Evolutionary conservation across 768 basidiomycete species (phyloP).

Genomic region (Inosperma sp.): DNA sequence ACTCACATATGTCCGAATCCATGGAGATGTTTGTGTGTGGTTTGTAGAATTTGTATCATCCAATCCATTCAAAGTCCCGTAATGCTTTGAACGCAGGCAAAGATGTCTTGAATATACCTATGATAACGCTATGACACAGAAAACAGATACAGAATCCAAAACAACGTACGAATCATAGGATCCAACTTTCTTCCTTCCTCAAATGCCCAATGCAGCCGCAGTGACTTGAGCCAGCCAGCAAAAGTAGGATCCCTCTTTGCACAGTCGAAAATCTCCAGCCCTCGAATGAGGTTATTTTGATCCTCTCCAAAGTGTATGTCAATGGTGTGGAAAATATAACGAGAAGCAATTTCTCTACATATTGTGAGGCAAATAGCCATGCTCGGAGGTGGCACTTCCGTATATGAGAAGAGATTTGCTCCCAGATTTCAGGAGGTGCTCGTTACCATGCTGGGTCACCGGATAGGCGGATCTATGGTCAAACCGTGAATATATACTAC

Average conservation of each 20-base stretch:
- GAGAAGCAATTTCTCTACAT: slow-evolving; percentile 59
- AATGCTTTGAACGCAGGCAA: no score
- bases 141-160: not conserved
- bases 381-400: slow-evolving; percentile 62
- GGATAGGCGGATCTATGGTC: slow-evolving; percentile 55
- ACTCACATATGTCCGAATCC: no score
- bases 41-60: no score
- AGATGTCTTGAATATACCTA: no score
- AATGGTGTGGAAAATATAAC: slow-evolving; percentile 61
- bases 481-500: no score
- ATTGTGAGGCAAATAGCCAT: slow-evolving; percentile 65
- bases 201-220: slow-evolving; percentile 67
- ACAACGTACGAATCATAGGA: slow-evolving; percentile 43
- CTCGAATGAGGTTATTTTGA: slow-evolving; percentile 55
- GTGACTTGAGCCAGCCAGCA: slow-evolving; percentile 52
- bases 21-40: no score
- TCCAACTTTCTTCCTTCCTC: slow-evolving; percentile 68
- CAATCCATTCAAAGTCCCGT: no score
- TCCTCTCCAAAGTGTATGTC: slow-evolving; percentile 70
- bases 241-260: slow-evolving; percentile 60
- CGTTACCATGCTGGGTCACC: slow-evolving; percentile 57
- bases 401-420: slow-evolving; percentile 55
- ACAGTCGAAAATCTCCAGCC: slow-evolving; percentile 64
- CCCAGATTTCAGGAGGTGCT: slow-evolving; percentile 66
- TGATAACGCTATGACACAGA: slow-evolving; percentile 17